Conservation (phyloP, 768 basidiomycete genomes). For the Ramaria rubella region DNA sequence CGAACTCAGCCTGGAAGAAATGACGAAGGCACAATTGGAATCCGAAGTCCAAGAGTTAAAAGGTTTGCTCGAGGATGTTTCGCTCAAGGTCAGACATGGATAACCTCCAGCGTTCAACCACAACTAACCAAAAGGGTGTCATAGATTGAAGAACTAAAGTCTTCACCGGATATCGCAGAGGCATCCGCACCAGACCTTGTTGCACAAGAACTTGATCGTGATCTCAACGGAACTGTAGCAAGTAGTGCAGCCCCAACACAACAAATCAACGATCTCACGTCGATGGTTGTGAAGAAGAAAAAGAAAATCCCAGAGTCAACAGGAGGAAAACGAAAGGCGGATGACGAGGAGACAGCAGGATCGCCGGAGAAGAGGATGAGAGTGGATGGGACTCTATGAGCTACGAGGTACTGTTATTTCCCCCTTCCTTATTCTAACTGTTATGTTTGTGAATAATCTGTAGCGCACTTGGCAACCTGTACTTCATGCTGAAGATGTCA, state of each 20-base stretch:
- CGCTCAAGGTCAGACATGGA: constrained; percentile 59
- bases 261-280: constrained; percentile 75
- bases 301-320: constrained; percentile 31
- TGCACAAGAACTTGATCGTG: constrained; percentile 64
- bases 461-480: background rate
- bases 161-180: constrained; percentile 52
- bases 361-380: constrained; percentile 2
- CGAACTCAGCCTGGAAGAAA: constrained; percentile 52
- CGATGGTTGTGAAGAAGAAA: constrained; percentile 86
- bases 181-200: constrained; percentile 63
- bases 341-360: background rate
- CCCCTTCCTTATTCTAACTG: background rate
- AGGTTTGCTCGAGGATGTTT: constrained; percentile 73
- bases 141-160: constrained; percentile 90
- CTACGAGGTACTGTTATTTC: background rate
- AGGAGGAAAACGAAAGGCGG: background rate
- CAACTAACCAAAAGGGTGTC: background rate
- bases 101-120: background rate
- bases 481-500: background rate
- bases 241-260: constrained; percentile 29
- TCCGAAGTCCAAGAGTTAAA: constrained; percentile 73
- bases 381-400: background rate
- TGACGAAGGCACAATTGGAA: constrained; percentile 70
- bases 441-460: background rate
- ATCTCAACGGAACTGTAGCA: constrained; percentile 34